These are phyloP conservation scores for Aspergillus proliferans DNA, from an alignment of 2,329 filamentous ascomycete genomes.

Conservation along the genomic window DNA sequence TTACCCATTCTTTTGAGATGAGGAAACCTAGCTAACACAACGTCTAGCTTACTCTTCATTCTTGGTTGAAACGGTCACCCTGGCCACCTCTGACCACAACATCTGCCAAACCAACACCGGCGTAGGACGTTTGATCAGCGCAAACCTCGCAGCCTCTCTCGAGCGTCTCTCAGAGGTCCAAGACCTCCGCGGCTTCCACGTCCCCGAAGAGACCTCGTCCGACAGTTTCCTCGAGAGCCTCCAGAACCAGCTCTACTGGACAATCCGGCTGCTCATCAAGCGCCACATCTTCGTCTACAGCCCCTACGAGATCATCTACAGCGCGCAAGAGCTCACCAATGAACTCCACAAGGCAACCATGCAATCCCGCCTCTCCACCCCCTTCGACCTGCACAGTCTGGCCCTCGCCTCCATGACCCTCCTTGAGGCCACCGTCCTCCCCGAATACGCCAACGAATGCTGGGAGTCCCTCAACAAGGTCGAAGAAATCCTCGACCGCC, in stretches of 20 bases:
- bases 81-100: conserved; percentile 29
- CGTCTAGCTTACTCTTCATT: conserved; percentile 31
- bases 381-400: conserved; percentile 38
- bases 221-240: conserved; percentile 30
- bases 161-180: conserved; percentile 34
- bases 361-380: conserved; percentile 27
- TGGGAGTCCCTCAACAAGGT: conserved; percentile 45
- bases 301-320: conserved; percentile 37
- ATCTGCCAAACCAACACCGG: conserved; percentile 32
- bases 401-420: conserved; percentile 38
- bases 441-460: conserved; percentile 32
- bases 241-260: conserved; percentile 39
- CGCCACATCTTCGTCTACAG: conserved; percentile 38
- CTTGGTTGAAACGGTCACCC: conserved; percentile 29
- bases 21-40: conserved; percentile 2
- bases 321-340: conserved; percentile 35
- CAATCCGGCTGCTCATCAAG: conserved; percentile 36
- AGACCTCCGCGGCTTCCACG: conserved; percentile 23
- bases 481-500: conserved; percentile 43
- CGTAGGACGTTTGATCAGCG: conserved; percentile 30
- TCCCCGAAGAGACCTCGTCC: conserved; percentile 18
- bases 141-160: conserved; percentile 30
- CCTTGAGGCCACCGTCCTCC: conserved; percentile 36
- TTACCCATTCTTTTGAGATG: neutral
- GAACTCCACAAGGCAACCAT: conserved; percentile 32